phyloP scores from a whole-genome alignment of 192 early-diverging fungal genomes.

The Coemansia sp. region DNA sequence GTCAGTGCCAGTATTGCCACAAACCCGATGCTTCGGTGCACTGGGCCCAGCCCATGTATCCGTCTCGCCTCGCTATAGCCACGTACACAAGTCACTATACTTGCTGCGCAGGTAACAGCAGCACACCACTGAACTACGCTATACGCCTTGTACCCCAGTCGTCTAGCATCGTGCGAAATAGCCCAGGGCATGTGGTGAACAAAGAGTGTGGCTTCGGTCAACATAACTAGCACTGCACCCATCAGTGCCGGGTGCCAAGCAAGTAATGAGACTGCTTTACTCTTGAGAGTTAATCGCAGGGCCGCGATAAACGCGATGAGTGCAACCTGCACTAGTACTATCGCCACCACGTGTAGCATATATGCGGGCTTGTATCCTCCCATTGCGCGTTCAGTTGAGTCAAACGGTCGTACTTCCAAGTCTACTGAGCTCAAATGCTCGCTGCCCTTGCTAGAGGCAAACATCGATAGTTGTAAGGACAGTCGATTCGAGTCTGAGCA shows the following conservation, averaged over 20 bases:
- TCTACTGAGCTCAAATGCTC: neutral
- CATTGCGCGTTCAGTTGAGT: neutral
- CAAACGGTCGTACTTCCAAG: neutral
- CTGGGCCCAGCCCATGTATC: neutral
- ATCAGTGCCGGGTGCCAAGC: conserved; percentile 35
- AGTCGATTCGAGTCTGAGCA: neutral
- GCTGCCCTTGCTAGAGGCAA: neutral
- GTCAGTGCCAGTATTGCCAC: conserved; percentile 16
- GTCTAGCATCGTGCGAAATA: neutral
- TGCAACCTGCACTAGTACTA: conserved; percentile 10
- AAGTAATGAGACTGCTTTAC: conserved; percentile 8
- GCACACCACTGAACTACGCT: conserved; percentile 1
- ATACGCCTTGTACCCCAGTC: neutral
- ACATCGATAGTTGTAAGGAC: neutral
- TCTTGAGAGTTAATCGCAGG: neutral
- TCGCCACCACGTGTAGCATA: neutral
- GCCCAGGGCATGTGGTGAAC: conserved; percentile 29
- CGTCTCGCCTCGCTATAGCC: neutral
- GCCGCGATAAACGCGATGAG: conserved; percentile 13
- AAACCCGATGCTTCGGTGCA: conserved; percentile 13
- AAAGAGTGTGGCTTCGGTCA: conserved; percentile 18
- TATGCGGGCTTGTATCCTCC: neutral
- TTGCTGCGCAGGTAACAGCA: neutral
- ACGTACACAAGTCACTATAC: neutral
- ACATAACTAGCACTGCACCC: conserved; percentile 25